These are phyloP conservation scores for Trichosporon sp. DNA, from an alignment of 1,284 basidiomycete genomes.

Conservation along the genomic window DNA sequence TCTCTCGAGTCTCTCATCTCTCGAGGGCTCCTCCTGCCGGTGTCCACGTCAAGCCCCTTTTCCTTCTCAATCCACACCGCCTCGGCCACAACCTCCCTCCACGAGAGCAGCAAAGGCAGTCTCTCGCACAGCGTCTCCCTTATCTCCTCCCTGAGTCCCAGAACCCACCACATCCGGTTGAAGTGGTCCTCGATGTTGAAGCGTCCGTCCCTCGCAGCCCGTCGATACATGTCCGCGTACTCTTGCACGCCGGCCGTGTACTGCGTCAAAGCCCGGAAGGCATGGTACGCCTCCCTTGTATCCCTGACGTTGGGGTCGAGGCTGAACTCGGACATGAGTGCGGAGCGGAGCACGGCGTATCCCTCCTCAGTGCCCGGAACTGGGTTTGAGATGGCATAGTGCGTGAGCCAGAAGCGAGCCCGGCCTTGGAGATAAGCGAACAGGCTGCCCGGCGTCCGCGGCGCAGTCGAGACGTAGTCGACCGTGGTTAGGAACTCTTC, in stretches of 20 bases:
- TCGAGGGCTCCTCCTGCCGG: too few relatives aligned
- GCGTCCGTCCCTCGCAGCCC: neutral
- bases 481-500: neutral
- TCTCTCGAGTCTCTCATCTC: neutral
- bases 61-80: neutral
- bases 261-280: neutral
- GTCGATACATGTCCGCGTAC: neutral
- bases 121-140: neutral
- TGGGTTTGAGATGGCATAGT: neutral
- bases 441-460: neutral
- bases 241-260: neutral
- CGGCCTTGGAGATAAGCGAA: neutral
- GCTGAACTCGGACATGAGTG: neutral
- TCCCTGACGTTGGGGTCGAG: neutral
- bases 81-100: neutral
- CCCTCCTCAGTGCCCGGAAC: neutral
- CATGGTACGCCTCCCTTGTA: neutral
- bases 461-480: neutral
- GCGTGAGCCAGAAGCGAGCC: neutral
- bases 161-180: neutral
- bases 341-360: neutral
- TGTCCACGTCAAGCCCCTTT: neutral
- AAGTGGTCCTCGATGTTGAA: neutral
- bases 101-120: neutral
- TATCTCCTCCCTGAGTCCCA: neutral